Conservation (phyloP, 176 grass and related monocot genomes). For the Chrysopogon serrulatus region DNA sequence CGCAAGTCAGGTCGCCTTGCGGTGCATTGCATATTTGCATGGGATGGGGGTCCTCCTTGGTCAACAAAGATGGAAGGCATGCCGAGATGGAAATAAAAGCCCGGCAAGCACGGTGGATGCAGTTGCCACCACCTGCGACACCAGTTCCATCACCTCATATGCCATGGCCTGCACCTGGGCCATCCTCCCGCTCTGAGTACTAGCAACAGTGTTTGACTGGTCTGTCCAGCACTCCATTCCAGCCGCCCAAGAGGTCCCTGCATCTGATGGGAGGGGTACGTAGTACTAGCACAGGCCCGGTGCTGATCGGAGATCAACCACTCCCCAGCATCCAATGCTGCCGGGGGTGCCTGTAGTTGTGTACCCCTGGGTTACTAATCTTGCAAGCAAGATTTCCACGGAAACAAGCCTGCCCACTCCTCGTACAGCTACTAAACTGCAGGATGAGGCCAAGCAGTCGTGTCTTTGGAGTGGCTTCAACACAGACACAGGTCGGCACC, state of each 20-base stretch:
- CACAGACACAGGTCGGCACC: background rate
- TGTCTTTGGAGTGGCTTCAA: background rate
- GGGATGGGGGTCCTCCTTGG: background rate
- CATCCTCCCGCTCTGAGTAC: background rate
- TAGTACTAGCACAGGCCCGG: too few relatives aligned
- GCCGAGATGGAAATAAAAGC: constrained; percentile 14
- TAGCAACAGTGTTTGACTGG: constrained; percentile 1
- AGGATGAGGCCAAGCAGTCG: background rate
- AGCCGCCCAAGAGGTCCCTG: too few relatives aligned
- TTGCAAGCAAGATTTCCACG: constrained; percentile 13
- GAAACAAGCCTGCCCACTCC: background rate
- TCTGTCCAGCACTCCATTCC: too few relatives aligned
- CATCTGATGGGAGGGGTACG: too few relatives aligned
- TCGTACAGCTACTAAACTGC: background rate
- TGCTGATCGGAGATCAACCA: background rate
- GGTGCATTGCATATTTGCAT: too few relatives aligned
- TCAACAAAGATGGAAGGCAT: constrained; percentile 77
- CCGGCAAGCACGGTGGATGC: constrained; percentile 13
- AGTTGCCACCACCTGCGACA: constrained; percentile 31
- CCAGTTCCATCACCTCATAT: background rate
- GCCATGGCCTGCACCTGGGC: background rate
- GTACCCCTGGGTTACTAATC: constrained; percentile 13
- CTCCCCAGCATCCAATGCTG: constrained; percentile 35
- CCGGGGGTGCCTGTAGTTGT: background rate
- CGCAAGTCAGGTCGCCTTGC: too few relatives aligned